phyloP scores from a whole-genome alignment of 192 early-diverging fungal genomes.

The Backusella circina region DNA sequence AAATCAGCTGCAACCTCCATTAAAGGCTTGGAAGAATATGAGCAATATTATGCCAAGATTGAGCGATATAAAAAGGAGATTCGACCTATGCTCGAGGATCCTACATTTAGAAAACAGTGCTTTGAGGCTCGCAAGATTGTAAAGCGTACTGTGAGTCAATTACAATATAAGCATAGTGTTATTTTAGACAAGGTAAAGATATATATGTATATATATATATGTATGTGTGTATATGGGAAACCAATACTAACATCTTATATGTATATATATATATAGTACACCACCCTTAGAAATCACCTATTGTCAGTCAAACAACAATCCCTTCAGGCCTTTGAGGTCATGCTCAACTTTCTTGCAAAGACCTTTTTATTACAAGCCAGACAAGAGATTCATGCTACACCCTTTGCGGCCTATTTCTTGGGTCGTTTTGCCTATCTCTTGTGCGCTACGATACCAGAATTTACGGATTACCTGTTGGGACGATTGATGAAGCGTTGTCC shows the following conservation, averaged over 20 bases:
- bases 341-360: conserved; percentile 56
- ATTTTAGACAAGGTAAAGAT: conserved; percentile 40
- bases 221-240: too few relatives aligned
- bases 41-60: conserved; percentile 19
- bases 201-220: neutral
- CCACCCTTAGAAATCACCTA: neutral
- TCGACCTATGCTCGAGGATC: conserved; percentile 17
- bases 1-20: conserved; percentile 15
- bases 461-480: conserved; percentile 58
- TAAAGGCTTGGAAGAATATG: conserved; percentile 27
- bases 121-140: conserved; percentile 31
- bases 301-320: conserved; percentile 7
- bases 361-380: conserved; percentile 61
- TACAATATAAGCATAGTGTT: conserved; percentile 35
- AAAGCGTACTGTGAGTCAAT: conserved; percentile 40
- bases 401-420: conserved; percentile 57
- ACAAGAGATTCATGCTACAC: conserved; percentile 60
- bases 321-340: conserved; percentile 32
- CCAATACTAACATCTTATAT: too few relatives aligned
- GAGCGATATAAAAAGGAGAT: conserved; percentile 38
- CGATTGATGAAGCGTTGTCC: conserved; percentile 66
- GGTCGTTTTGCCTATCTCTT: conserved; percentile 61
- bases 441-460: conserved; percentile 48
- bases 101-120: conserved; percentile 23
- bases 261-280: neutral